These are phyloP conservation scores for Apiosordaria backusii DNA, from an alignment of 495 filamentous ascomycete genomes.

Conservation along the genomic window DNA sequence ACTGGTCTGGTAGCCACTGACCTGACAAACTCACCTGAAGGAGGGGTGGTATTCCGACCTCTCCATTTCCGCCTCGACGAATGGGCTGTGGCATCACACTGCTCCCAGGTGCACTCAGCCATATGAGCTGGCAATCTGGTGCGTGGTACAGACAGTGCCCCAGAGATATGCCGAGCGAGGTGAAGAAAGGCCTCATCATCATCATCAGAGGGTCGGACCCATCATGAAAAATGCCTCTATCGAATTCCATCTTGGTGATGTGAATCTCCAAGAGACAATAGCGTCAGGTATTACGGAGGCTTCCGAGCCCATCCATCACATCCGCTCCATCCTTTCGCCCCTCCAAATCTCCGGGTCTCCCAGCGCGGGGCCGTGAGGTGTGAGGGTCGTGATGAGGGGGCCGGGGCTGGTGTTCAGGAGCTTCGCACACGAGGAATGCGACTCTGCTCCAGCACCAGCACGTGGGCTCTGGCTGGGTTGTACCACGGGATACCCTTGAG, in stretches of 20 bases:
- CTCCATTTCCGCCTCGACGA: background rate
- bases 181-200: background rate
- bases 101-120: background rate
- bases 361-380: background rate
- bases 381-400: background rate
- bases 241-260: too few species aligned
- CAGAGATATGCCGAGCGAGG: background rate
- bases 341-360: constrained; percentile 21
- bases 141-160: background rate
- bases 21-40: background rate
- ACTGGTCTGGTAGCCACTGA: background rate
- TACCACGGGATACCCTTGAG: background rate
- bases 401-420: background rate
- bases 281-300: too few species aligned
- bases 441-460: background rate
- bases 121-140: background rate
- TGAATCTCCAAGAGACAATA: too few species aligned
- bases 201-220: too few species aligned
- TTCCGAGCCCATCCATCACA: too few species aligned
- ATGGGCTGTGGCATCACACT: constrained; percentile 1
- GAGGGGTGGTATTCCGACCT: constrained; percentile 2
- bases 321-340: constrained; percentile 16
- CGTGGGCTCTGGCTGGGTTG: background rate
- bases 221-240: too few species aligned
- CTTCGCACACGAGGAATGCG: background rate